Base-by-base conservation (phyloP, 2,329 filamentous ascomycete genomes). In the Ceratocystis destructans region DNA sequence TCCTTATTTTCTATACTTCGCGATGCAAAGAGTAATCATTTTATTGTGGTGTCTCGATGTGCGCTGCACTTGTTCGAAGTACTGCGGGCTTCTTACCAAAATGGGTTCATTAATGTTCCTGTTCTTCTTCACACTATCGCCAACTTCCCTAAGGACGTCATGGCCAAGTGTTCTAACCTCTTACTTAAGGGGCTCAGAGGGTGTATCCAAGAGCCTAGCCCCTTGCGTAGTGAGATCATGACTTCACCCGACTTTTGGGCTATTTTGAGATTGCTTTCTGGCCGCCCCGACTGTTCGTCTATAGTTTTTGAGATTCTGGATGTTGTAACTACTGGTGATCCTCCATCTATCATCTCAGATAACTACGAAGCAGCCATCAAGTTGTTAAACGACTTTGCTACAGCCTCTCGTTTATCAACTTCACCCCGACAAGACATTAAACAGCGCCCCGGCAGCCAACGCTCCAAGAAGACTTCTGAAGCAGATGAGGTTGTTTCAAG, bases 161-260 rank as follows among this genome's bases (percentile, higher is more conserved):
- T 97, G 22, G 85, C 87, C 64, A 88, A 88, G 73, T 87, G 89
- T 17, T 87, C 91, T 0, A 79, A 85, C 41, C 83, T 90, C 3
- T 84, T 95, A 0, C 79, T 96, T 20, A 87, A 88, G 71, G 93
- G 93, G 0, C 78, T 99, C 31, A 83, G 86, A 57, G 80, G 86
- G 57, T 96, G 92, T 71, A 89, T 96, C 70, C 85, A 87, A 64
- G 84, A 88, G 68, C 85, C 90, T 0, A 86, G 86, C 31, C 85
- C 88, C 12, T 78, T 99, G 33, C 86, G 90, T 67, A 96, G 89
- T 70, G 93, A 97, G 76, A 89, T 97, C 70, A 95, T 96, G 76
- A 93, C 90, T 15, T 97, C 93, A 20, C 94, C 94, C 0, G 94
- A 99, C 73, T 97, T 99, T 75, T 99, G 94, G 94, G 87, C 88